A percentile compares a stretch with the other conserved stretches of the same genome.
These are phyloP conservation scores for Populus simonii DNA, from an alignment of 345 rosid species.

Conservation along the genomic window DNA sequence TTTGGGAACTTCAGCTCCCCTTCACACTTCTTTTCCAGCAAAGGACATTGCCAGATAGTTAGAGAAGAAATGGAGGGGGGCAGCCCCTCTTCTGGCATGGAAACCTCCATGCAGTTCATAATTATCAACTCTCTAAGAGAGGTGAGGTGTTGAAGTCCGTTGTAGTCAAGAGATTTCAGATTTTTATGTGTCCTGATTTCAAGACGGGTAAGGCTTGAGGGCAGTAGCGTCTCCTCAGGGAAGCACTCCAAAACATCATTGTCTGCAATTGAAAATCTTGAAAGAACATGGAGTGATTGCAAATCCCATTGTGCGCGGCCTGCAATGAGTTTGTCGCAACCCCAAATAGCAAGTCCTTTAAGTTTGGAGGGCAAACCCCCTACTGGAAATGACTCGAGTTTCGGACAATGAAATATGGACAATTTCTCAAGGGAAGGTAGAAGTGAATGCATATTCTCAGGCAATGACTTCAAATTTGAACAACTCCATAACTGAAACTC, in stretches of 20 bases:
- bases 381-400: conserved; percentile 10
- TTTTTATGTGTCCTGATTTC: not conserved
- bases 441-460: not conserved
- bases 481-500: not conserved
- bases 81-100: conserved; percentile 8
- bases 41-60: conserved; percentile 5
- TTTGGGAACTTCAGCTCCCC: not conserved
- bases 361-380: conserved; percentile 17
- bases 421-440: conserved; percentile 11
- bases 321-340: conserved; percentile 8
- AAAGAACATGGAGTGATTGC: conserved; percentile 7
- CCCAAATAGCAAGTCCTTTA: not conserved
- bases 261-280: not conserved
- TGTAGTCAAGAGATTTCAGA: conserved; percentile 8
- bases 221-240: conserved; percentile 10
- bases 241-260: conserved; percentile 11
- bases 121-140: conserved; percentile 16
- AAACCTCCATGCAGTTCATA: conserved; percentile 13
- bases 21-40: conserved; percentile 3
- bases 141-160: conserved; percentile 13
- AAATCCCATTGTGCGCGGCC: conserved; percentile 4
- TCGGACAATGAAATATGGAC: conserved; percentile 4
- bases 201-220: conserved; percentile 1
- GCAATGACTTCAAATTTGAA: conserved; percentile 8
- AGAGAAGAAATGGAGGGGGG: conserved; percentile 11